These are phyloP conservation scores for Tylopilus felleus DNA, from an alignment of 768 basidiomycete genomes.

Conservation along the genomic window DNA sequence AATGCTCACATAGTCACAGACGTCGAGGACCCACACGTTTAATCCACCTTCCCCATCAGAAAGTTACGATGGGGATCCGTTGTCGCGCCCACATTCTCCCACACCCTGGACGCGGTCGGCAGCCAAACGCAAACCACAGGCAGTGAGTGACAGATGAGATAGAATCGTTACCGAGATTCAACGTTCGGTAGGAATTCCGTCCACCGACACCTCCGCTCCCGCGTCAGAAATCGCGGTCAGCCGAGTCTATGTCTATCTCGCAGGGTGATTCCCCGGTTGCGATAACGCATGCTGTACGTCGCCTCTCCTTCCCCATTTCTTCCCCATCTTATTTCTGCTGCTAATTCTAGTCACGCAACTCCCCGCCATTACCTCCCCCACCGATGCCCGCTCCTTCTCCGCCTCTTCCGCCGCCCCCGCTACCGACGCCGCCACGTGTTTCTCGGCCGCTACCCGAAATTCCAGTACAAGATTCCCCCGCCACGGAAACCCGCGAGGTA, in stretches of 20 bases:
- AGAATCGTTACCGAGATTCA: slow-evolving; percentile 1
- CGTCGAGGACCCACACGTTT: slow-evolving; percentile 29
- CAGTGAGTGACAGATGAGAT: slow-evolving; percentile 17
- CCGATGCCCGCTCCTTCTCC: slow-evolving; percentile 21
- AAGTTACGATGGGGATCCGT: slow-evolving; percentile 32
- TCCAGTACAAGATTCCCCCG: slow-evolving; percentile 19
- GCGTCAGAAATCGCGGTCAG: slow-evolving; percentile 35
- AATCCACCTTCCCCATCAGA: slow-evolving; percentile 35
- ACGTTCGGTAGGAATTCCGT: slow-evolving; percentile 43
- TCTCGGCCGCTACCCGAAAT: slow-evolving; percentile 31
- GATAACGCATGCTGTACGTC: slow-evolving; percentile 26
- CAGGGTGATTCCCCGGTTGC: slow-evolving; percentile 33
- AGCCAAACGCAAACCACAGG: slow-evolving; percentile 26
- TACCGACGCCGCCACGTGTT: slow-evolving; percentile 27
- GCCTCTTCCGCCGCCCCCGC: slow-evolving; percentile 25
- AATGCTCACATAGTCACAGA: slow-evolving; percentile 31
- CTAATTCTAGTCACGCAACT: slow-evolving; percentile 23
- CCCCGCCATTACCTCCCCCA: slow-evolving; percentile 21
- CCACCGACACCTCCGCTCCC: slow-evolving; percentile 57
- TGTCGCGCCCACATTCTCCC: slow-evolving; percentile 35
- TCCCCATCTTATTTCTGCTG: not conserved
- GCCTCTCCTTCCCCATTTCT: slow-evolving; percentile 1
- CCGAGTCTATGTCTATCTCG: slow-evolving; percentile 20
- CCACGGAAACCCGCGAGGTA: slow-evolving; percentile 15
- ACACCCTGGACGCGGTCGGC: slow-evolving; percentile 31